Evolutionary conservation across 1,284 basidiomycete species (phyloP).

Genomic region (Naganishia cerealis): DNA sequence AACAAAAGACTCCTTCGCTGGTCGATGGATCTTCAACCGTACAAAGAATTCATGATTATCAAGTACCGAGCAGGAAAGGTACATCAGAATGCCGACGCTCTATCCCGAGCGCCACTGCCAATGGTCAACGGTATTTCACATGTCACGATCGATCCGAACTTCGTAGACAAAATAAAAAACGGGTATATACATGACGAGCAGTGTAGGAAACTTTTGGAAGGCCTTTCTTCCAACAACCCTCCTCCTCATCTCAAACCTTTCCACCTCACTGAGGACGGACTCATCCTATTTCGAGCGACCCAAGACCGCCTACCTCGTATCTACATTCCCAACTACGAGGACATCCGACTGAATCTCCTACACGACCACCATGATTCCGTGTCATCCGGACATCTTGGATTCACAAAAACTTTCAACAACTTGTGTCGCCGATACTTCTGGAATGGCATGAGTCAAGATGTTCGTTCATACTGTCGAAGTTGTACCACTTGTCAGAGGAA

Average conservation of each 20-base stretch:
- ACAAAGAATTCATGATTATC: slow-evolving; percentile 10
- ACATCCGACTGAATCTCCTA: not conserved
- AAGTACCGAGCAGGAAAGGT: slow-evolving; percentile 6
- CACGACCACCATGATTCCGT: slow-evolving; percentile 12
- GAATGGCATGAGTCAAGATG: slow-evolving; percentile 13
- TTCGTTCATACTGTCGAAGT: not conserved
- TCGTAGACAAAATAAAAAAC: not conserved
- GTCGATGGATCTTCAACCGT: too few relatives aligned
- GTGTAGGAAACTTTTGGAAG: not conserved
- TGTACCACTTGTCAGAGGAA: slow-evolving; percentile 8
- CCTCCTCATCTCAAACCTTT: slow-evolving; percentile 11
- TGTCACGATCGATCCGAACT: not conserved
- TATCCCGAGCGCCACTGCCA: not conserved
- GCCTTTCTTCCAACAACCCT: not conserved
- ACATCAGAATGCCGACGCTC: slow-evolving; percentile 13
- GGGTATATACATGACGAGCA: not conserved
- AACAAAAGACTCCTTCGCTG: too few relatives aligned
- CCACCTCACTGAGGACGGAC: not conserved
- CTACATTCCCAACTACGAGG: slow-evolving; percentile 1
- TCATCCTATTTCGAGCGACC: not conserved
- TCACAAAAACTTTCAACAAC: not conserved
- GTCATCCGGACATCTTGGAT: slow-evolving; percentile 12
- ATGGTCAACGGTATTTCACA: slow-evolving; percentile 33
- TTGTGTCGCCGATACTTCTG: slow-evolving; percentile 6
- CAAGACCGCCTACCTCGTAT: not conserved